These are phyloP conservation scores for Aspergillus ibericus DNA, from an alignment of 2,329 filamentous ascomycete genomes.

Conservation along the genomic window DNA sequence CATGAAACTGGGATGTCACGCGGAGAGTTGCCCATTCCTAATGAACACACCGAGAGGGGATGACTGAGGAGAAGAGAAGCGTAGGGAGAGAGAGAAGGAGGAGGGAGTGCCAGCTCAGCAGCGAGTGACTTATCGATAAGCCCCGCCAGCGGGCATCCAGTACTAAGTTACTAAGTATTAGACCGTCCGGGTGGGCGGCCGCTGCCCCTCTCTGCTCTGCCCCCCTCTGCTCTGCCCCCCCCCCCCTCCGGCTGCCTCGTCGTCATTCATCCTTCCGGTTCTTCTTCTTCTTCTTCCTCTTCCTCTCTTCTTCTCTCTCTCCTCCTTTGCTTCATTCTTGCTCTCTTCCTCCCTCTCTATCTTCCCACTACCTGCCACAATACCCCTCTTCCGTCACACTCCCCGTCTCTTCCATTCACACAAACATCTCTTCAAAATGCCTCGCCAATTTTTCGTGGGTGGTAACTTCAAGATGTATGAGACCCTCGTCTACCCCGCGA, in stretches of 20 bases:
- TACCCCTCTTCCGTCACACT: conserved; percentile 7
- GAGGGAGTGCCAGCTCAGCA: conserved; percentile 12
- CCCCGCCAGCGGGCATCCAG: conserved; percentile 5
- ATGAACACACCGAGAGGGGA: not conserved
- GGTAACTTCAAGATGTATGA: conserved; percentile 99
- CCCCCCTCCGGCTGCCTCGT: conserved; percentile 7
- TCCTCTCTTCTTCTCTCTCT: conserved; percentile 7
- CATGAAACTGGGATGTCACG: not conserved
- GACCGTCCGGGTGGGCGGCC: not conserved
- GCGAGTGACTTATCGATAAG: conserved; percentile 24
- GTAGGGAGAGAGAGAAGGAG: not conserved
- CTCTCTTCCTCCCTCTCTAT: not conserved
- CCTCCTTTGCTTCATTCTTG: conserved; percentile 6
- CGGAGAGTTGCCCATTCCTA: not conserved
- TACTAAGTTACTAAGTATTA: too few species aligned
- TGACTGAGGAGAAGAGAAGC: not conserved
- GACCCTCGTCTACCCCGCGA: conserved; percentile 26
- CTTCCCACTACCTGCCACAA: not conserved
- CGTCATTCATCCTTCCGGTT: conserved; percentile 12
- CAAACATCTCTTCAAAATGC: conserved; percentile 62
- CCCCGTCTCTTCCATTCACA: conserved; percentile 10
- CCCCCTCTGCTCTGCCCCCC: conserved; percentile 6
- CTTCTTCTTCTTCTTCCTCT: conserved; percentile 17
- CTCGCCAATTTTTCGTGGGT: conserved; percentile 95
- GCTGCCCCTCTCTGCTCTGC: not conserved